These are phyloP conservation scores for Cladosporium sp. DNA, from an alignment of 2,329 filamentous ascomycete species.

Conservation along the genomic window DNA sequence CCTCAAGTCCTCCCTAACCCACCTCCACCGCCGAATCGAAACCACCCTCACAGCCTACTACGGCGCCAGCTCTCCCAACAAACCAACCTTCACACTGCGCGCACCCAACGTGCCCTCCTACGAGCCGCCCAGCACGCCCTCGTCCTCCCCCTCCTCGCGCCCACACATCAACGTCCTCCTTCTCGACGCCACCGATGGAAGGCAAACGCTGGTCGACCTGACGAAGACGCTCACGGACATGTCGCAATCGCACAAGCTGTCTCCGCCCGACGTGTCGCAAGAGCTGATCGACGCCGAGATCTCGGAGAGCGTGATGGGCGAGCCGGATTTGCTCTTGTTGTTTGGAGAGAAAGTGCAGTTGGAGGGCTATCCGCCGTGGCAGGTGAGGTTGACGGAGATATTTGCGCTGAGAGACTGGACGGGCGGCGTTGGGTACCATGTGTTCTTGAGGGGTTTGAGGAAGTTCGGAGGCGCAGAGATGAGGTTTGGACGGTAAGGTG, in stretches of 20 bases:
- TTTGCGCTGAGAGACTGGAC: constrained; percentile 51
- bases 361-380: constrained; percentile 93
- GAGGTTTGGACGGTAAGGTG: constrained; percentile 59
- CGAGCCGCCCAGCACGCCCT: constrained; percentile 34
- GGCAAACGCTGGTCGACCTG: constrained; percentile 89
- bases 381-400: constrained; percentile 89
- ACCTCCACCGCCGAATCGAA: constrained; percentile 71
- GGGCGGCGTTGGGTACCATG: constrained; percentile 77
- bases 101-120: constrained; percentile 63
- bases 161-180: constrained; percentile 61
- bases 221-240: constrained; percentile 92
- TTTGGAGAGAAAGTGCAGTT: constrained; percentile 80
- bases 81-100: constrained; percentile 63
- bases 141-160: constrained; percentile 15
- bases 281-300: constrained; percentile 89
- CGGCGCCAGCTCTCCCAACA: constrained; percentile 55
- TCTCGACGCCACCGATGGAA: constrained; percentile 79
- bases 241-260: constrained; percentile 82
- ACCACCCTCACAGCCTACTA: constrained; percentile 84
- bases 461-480: constrained; percentile 85
- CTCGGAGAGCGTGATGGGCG: constrained; percentile 67
- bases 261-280: constrained; percentile 70
- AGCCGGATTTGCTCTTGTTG: constrained; percentile 83
- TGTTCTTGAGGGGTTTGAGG: constrained; percentile 78
- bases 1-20: constrained; percentile 82